Evolutionary conservation across 805 yeast species (phyloP), one percentile per base, ranked within the genome.

Genomic region (Barnettozyma populi): DNA sequence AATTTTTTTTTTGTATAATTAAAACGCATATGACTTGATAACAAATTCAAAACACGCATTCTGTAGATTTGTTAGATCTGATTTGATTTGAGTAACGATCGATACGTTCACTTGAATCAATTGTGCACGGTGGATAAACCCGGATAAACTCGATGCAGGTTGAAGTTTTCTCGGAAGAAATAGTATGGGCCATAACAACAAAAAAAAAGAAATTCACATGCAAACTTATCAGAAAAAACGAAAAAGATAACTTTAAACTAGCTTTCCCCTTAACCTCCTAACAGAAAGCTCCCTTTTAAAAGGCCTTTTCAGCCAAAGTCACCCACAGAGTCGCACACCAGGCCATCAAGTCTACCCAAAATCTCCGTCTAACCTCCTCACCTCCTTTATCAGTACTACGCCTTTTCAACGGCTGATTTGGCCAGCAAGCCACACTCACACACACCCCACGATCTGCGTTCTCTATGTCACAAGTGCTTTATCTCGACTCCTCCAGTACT

Each of bases 381-480:
- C n/a, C 13, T 29, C 32, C 31, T 27, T 27, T 13, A 10, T 13
- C 11, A n/a, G n/a, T n/a, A 11, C 31, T 27, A 27, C 14, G 13
- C 31, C 11, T 8, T 27, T 27, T 10, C 14, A 27, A 8, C 13
- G 7, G 32, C 32, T 29, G 32, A 29, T 14, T 25, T 11, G 13
- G 13, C 32, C 32, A 29, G 32, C 32, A 29, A 29, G 16, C 32
- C 32, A 11, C 32, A 29, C 32, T 5, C 32, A 16, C 13, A 7
- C 13, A 4, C 29, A 7, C 32, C 32, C 32, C 11, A 6, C 11
- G 29, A 29, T 11, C 16, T 16, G 11, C 37, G 23, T n/a, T 14
- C 29, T 29, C 43, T n/a, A 41, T 60, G 63, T 52, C 62, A 6
- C 52, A 52, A 36, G 54, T 58, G 19, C 45, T 60, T 3, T 57